A percentile compares a stretch with the other conserved stretches of the same genome.
phyloP scores from a whole-genome alignment of 306 rosid genomes.

The Lagenaria siceraria region DNA sequence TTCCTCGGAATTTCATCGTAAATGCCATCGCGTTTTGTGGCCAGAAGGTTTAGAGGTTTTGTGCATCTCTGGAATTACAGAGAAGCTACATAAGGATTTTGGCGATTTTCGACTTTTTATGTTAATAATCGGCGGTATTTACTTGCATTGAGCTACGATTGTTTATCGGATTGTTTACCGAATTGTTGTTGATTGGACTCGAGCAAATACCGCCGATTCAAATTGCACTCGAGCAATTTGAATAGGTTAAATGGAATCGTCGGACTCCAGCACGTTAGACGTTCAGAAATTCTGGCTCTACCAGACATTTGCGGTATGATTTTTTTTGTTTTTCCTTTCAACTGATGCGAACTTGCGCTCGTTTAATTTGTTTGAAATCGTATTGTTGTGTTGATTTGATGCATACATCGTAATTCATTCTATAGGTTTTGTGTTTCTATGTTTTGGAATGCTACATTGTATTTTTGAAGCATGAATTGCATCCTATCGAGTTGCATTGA shows the following conservation, averaged over 20 bases:
- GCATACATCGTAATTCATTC: neutral
- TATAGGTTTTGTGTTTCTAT: neutral
- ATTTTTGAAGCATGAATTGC: neutral
- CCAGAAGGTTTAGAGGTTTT: conserved; percentile 6
- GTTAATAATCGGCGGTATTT: neutral
- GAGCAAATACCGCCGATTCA: too few relatives aligned
- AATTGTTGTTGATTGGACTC: too few relatives aligned
- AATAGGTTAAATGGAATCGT: too few relatives aligned
- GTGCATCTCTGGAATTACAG: neutral
- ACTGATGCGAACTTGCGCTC: too few relatives aligned
- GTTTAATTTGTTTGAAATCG: neutral
- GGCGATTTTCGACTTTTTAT: neutral
- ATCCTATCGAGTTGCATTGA: neutral
- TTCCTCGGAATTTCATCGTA: neutral
- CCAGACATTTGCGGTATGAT: conserved; percentile 75
- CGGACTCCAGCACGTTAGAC: conserved; percentile 14
- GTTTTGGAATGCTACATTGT: neutral
- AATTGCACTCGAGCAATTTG: too few relatives aligned
- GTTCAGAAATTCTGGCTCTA: conserved; percentile 94
- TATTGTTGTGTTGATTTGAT: neutral
- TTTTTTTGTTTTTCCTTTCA: neutral
- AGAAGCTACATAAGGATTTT: neutral
- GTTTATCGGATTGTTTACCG: too few relatives aligned
- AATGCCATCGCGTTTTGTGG: neutral
- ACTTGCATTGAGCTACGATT: too few relatives aligned